These are phyloP conservation scores for Penicillium steckii DNA, from an alignment of 495 filamentous ascomycete genomes.

Conservation along the genomic window DNA sequence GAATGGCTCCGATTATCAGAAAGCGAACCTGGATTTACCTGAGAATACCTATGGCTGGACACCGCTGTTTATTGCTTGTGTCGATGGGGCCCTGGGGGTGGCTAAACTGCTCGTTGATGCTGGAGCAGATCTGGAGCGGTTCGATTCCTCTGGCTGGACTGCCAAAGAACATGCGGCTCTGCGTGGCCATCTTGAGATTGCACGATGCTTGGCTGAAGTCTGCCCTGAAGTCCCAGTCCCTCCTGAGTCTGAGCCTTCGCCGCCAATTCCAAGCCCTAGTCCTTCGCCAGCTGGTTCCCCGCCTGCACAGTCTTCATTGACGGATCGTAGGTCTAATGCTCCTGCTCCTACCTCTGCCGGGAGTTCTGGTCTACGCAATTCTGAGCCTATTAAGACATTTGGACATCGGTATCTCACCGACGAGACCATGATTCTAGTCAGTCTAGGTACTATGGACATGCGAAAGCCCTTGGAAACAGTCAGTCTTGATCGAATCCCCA, in stretches of 20 bases:
- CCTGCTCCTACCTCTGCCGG: conserved; percentile 30
- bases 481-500: conserved; percentile 82
- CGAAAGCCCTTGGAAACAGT: conserved; percentile 78
- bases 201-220: conserved; percentile 59
- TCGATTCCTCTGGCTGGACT: conserved; percentile 91
- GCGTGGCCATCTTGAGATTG: conserved; percentile 80
- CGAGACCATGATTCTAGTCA: conserved; percentile 86
- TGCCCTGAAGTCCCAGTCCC: conserved; percentile 39
- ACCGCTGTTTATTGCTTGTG: conserved; percentile 84
- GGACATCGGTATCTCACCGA: conserved; percentile 92
- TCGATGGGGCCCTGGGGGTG: conserved; percentile 75
- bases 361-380: conserved; percentile 35
- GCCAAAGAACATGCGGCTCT: conserved; percentile 90
- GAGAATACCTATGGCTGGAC: conserved; percentile 93
- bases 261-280: conserved; percentile 33
- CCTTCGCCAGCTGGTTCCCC: conserved; percentile 47
- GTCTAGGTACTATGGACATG: conserved; percentile 90
- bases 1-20: conserved; percentile 64
- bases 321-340: conserved; percentile 52
- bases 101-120: conserved; percentile 76
- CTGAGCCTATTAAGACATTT: conserved; percentile 88
- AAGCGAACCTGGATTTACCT: conserved; percentile 69
- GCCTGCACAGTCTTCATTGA: conserved; percentile 45
- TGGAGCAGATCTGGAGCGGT: conserved; percentile 68
- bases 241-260: conserved; percentile 33